phyloP scores from a whole-genome alignment of 805 yeast genomes.

The Candida suzukii region DNA sequence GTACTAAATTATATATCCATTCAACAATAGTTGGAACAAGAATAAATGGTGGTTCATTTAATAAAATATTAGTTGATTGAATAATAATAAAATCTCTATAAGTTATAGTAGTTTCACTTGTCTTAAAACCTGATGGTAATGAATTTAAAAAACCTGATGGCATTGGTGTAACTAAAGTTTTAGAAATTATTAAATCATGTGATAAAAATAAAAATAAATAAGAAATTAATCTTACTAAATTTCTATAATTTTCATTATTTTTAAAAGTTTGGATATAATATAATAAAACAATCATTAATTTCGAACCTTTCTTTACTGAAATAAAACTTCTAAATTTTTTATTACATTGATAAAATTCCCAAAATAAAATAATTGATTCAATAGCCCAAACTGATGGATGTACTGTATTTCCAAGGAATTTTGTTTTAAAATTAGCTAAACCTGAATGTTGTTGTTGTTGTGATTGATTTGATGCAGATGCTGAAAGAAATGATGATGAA shows the following conservation, averaged over 20 bases:
- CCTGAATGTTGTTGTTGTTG: background rate
- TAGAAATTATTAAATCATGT: slow-evolving; percentile 26
- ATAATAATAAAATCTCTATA: slow-evolving; percentile 57
- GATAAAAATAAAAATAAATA: slow-evolving; percentile 46
- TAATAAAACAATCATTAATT: slow-evolving; percentile 45
- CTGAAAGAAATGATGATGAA: background rate
- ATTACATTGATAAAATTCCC: slow-evolving; percentile 79
- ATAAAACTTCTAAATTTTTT: slow-evolving; percentile 40
- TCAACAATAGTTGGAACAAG: slow-evolving; percentile 48
- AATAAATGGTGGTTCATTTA: slow-evolving; percentile 25
- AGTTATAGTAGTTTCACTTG: slow-evolving; percentile 25
- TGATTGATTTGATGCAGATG: background rate
- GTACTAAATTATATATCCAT: slow-evolving; percentile 54
- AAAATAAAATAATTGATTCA: slow-evolving; percentile 56
- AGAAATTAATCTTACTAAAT: slow-evolving; percentile 42
- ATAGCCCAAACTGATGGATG: slow-evolving; percentile 37
- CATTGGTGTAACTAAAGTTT: slow-evolving; percentile 39
- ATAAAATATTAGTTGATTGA: slow-evolving; percentile 40
- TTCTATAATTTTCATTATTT: slow-evolving; percentile 28
- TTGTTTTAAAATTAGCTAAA: background rate
- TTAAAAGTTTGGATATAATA: slow-evolving; percentile 51
- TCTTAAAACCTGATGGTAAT: slow-evolving; percentile 47
- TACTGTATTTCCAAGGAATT: background rate
- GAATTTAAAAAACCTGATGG: slow-evolving; percentile 33
- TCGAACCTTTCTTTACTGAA: slow-evolving; percentile 37